These are phyloP conservation scores for Aspergillus transmontanensis DNA, from an alignment of 2,329 filamentous ascomycete species.

Conservation along the genomic window DNA sequence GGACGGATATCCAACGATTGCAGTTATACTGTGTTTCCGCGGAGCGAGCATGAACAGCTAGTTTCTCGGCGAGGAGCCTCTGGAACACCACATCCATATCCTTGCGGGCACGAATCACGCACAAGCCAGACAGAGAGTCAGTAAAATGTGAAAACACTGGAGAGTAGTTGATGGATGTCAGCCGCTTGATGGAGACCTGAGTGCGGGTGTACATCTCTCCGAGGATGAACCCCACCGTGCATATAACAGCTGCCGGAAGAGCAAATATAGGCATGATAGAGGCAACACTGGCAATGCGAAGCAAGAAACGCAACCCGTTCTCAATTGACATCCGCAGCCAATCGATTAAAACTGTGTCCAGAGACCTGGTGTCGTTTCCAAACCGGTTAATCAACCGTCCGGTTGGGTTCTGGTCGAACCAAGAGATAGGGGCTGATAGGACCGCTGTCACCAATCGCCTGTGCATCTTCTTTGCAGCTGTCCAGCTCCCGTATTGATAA, in stretches of 20 bases:
- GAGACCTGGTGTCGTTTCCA: conserved; percentile 59
- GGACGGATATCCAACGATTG: conserved; percentile 61
- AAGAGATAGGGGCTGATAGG: conserved; percentile 58
- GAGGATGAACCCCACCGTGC: conserved; percentile 49
- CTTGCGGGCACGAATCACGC: conserved; percentile 55
- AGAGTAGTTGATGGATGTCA: conserved; percentile 52
- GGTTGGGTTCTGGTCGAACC: conserved; percentile 59
- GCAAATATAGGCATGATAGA: conserved; percentile 58
- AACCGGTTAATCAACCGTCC: conserved; percentile 53
- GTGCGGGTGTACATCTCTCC: conserved; percentile 57
- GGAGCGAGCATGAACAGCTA: conserved; percentile 52
- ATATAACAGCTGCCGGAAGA: conserved; percentile 51
- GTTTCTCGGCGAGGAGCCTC: conserved; percentile 53
- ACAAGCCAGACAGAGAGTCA: conserved; percentile 54
- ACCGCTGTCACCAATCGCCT: conserved; percentile 55
- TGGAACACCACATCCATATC: conserved; percentile 54
- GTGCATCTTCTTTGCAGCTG: conserved; percentile 58
- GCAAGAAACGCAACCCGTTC: conserved; percentile 45
- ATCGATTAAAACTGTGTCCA: conserved; percentile 53
- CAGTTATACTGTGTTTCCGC: conserved; percentile 57
- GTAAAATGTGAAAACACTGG: conserved; percentile 62
- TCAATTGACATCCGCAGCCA: conserved; percentile 44
- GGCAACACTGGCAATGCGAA: conserved; percentile 52
- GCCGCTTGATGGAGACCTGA: conserved; percentile 50
- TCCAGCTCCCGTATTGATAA: conserved; percentile 60